Base-by-base conservation (phyloP, 306 rosid species). In the Abrus precatorius region DNA sequence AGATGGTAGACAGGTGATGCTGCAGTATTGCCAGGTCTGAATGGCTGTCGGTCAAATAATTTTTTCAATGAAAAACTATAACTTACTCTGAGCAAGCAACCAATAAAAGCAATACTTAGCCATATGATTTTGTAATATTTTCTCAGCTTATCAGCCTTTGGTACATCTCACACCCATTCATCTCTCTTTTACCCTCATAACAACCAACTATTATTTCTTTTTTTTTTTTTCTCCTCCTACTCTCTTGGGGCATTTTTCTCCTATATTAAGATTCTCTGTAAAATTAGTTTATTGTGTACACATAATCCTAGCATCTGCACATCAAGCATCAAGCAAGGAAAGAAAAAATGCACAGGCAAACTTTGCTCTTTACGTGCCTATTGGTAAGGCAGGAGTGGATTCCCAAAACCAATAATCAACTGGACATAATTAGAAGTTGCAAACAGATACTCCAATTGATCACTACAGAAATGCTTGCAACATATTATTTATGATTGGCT, bases 1-100 rank as follows among this genome's bases (percentile, higher is more conserved):
- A 52, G 77, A 54, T 72, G 65, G 52, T 20, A 53, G 38, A 54
- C 47, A 54, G 52, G 36, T 38, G 11, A 20, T 9, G 6, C 20
- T 38, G 65, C 77, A 53, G 52, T 36, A 54, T 53, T 53, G 40
- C 20, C 77, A 36, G 49, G 77, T 14, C 14, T 54, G 63, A 54
- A 72, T 36, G 52, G 77, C 77, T 72, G 77, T 13, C 53, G 2
- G 36, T 53, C 64, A 72, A 72, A 52, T 53, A 38, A 72, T 36
- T 5, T 72, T 53, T 50, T 54, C 50, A 6, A 10, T 53, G 34
- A 72, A 53, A 72, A 53, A 4, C 27, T 40, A 14, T 38, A 53
- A 53, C 45, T 53, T 72, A 36, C 36, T 72, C 50, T 72, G 14
- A 36, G 64, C 36, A 53, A 36, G 64, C 36, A 53, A 53, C 38